Percentiles rank a stretch among this genome's conserved stretches.
Conservation (phyloP, 2,329 filamentous ascomycete genomes). For the Alternaria angustiovoidea region DNA sequence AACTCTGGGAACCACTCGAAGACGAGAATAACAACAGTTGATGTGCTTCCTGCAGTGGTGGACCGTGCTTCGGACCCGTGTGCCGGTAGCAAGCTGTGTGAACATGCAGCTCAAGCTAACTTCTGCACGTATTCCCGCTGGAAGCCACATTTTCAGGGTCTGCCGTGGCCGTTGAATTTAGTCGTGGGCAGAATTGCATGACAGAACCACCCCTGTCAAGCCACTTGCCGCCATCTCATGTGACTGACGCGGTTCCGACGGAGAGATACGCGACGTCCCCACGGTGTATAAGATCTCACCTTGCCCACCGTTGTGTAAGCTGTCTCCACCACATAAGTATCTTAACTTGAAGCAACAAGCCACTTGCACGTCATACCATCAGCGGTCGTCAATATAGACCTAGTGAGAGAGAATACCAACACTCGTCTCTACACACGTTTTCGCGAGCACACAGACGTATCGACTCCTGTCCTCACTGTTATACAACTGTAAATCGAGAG, state of each 20-base stretch:
- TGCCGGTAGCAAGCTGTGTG: conserved; percentile 30
- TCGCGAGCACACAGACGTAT: conserved; percentile 13
- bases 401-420: background rate
- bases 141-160: conserved; percentile 27
- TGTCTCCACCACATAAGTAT: conserved; percentile 36
- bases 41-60: conserved; percentile 35
- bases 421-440: background rate
- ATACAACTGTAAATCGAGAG: conserved; percentile 5
- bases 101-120: conserved; percentile 26
- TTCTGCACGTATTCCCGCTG: conserved; percentile 36
- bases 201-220: conserved; percentile 29
- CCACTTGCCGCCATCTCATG: conserved; percentile 29
- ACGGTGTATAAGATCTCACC: conserved; percentile 47
- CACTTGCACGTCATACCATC: conserved; percentile 5
- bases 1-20: conserved; percentile 41
- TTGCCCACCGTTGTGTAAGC: conserved; percentile 43
- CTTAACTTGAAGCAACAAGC: conserved; percentile 17
- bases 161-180: conserved; percentile 39
- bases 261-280: conserved; percentile 26
- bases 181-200: conserved; percentile 27
- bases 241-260: conserved; percentile 32
- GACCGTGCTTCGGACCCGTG: conserved; percentile 36
- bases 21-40: conserved; percentile 44
- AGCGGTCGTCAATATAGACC: conserved; percentile 2
- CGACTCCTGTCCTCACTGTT: conserved; percentile 12